Conservation (phyloP, 305 asterid genomes). For the Coffea humblotiana region DNA sequence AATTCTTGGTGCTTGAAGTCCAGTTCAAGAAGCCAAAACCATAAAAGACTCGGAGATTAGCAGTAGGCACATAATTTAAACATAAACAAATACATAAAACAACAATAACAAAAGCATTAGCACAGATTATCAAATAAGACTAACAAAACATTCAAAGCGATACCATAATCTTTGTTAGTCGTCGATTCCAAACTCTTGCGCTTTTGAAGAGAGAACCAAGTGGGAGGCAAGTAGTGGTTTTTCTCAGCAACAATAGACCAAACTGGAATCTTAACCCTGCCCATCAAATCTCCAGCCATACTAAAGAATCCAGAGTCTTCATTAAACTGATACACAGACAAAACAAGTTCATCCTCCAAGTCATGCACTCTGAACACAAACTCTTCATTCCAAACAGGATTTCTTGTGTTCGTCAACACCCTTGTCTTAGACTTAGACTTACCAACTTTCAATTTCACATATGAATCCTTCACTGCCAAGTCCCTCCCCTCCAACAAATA, state of each 20-base stretch:
- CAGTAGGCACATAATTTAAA: too few species aligned
- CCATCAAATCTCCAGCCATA: constrained; percentile 53
- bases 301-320: constrained; percentile 56
- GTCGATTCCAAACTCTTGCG: constrained; percentile 42
- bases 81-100: background rate
- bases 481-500: constrained; percentile 70
- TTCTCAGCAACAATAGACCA: constrained; percentile 64
- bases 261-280: constrained; percentile 71
- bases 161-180: constrained; percentile 53
- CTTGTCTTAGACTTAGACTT: constrained; percentile 66
- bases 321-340: constrained; percentile 52
- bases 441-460: constrained; percentile 65
- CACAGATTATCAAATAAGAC: background rate
- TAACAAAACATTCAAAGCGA: constrained; percentile 13
- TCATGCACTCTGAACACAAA: constrained; percentile 67
- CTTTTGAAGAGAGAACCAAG: constrained; percentile 73
- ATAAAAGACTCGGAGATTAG: too few species aligned
- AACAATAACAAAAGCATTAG: background rate
- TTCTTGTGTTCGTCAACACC: constrained; percentile 44
- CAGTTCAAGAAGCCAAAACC: too few species aligned
- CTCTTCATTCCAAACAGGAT: constrained; percentile 86
- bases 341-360: constrained; percentile 61
- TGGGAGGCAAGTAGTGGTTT: constrained; percentile 63
- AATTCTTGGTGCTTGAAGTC: too few species aligned
- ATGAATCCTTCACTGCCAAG: constrained; percentile 55